Conservation (phyloP, 352 stramenopile species). For the Globisporangium uncinulatum region DNA sequence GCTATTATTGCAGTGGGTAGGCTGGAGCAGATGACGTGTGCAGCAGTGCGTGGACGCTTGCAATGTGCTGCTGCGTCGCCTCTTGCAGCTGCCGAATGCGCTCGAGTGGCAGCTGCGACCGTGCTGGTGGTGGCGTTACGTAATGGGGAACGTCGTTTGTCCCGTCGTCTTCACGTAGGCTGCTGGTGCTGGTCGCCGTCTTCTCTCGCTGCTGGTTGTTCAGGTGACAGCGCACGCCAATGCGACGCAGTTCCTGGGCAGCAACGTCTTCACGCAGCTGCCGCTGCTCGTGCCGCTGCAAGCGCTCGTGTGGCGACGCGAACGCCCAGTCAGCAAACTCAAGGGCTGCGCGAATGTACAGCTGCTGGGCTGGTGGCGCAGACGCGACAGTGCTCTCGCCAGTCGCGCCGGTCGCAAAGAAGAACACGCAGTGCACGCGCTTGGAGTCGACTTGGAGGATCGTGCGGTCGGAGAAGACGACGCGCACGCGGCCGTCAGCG, state of each 20-base stretch:
- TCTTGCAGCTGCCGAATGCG: slow-evolving; percentile 37
- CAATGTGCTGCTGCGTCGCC: slow-evolving; percentile 49
- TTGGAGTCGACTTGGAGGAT: slow-evolving; percentile 51
- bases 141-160: slow-evolving; percentile 10
- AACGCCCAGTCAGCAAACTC: slow-evolving; percentile 70
- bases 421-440: slow-evolving; percentile 37
- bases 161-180: too few species aligned
- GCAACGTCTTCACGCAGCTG: slow-evolving; percentile 26
- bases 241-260: slow-evolving; percentile 33
- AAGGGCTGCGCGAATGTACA: slow-evolving; percentile 46
- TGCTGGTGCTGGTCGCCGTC: not conserved
- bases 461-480: slow-evolving; percentile 63
- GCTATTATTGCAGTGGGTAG: too few species aligned
- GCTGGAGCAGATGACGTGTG: slow-evolving; percentile 13
- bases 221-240: slow-evolving; percentile 35
- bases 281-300: slow-evolving; percentile 27
- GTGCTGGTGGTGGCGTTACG: slow-evolving; percentile 10
- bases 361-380: slow-evolving; percentile 26
- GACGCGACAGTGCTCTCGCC: slow-evolving; percentile 33
- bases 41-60: slow-evolving; percentile 30
- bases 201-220: slow-evolving; percentile 14
- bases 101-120: slow-evolving; percentile 4
- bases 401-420: slow-evolving; percentile 38
- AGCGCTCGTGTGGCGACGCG: slow-evolving; percentile 41
- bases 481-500: slow-evolving; percentile 50